phyloP scores from a whole-genome alignment of 2,329 filamentous ascomycete species.

The Cordyceps cateniannulata region DNA sequence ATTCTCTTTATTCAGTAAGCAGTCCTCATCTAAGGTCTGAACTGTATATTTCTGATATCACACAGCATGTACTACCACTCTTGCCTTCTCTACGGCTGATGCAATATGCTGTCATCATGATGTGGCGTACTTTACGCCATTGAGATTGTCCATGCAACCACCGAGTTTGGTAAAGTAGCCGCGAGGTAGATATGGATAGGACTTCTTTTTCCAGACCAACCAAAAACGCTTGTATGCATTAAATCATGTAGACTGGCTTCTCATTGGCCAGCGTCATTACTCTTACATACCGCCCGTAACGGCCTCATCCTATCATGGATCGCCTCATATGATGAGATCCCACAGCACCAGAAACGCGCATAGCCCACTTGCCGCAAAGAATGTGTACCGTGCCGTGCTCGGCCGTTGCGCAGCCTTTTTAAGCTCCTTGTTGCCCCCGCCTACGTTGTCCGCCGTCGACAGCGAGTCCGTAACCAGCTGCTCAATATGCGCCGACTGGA shows the following conservation, averaged over 20 bases:
- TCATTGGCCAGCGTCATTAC: not conserved
- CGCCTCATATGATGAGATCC: slow-evolving; percentile 58
- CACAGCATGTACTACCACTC: slow-evolving; percentile 18
- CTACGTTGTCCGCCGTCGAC: slow-evolving; percentile 78
- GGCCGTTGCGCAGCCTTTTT: slow-evolving; percentile 70
- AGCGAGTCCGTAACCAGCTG: slow-evolving; percentile 80
- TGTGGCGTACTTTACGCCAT: no score
- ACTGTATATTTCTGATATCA: not conserved
- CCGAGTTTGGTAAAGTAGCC: no score
- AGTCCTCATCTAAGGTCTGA: not conserved
- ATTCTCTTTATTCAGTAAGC: slow-evolving; percentile 17
- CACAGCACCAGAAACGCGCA: slow-evolving; percentile 70
- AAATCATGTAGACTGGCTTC: not conserved
- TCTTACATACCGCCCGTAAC: not conserved
- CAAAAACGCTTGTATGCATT: slow-evolving; percentile 5
- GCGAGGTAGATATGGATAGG: no score
- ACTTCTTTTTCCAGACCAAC: not conserved
- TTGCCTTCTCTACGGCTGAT: slow-evolving; percentile 3
- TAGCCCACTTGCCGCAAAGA: slow-evolving; percentile 70
- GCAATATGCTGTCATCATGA: no score
- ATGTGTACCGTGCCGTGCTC: slow-evolving; percentile 70
- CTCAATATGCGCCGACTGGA: slow-evolving; percentile 83
- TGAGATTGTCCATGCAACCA: no score
- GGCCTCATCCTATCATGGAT: no score
- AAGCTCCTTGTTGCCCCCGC: slow-evolving; percentile 82